Conservation (phyloP, 164 flowering plant genomes). For the Dillenia turbinata region DNA sequence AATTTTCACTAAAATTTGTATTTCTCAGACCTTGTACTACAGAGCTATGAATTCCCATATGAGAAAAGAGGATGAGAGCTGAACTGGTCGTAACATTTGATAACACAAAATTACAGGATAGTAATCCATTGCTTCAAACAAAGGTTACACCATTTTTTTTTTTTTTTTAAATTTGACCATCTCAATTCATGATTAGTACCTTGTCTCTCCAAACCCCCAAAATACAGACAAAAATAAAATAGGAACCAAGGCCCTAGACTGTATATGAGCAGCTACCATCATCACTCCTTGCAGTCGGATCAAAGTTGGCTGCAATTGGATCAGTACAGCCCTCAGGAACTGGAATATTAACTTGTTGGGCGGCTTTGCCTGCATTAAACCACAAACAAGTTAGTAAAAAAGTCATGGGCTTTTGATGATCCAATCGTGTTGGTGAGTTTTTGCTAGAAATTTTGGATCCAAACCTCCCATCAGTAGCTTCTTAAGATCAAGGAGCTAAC, state of each 20-base stretch:
- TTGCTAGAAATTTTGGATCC: not conserved
- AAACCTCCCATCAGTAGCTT: conserved; percentile 23
- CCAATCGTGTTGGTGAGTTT: no score
- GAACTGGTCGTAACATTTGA: no score
- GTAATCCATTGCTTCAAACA: no score
- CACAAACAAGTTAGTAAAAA: not conserved
- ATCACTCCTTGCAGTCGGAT: conserved; percentile 43
- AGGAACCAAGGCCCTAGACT: not conserved
- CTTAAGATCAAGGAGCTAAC: conserved; percentile 19
- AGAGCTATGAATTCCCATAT: no score
- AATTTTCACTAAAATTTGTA: no score
- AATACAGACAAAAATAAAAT: not conserved
- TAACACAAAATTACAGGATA: no score
- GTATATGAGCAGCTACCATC: conserved; percentile 25
- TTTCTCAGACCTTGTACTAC: no score
- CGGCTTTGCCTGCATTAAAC: conserved; percentile 15
- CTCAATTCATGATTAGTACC: no score
- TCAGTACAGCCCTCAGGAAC: conserved; percentile 25
- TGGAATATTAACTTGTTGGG: conserved; percentile 17
- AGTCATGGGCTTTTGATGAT: no score
- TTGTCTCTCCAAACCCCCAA: not conserved
- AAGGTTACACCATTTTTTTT: no score
- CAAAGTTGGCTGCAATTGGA: conserved; percentile 24
- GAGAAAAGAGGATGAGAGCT: no score
- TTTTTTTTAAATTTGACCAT: no score